Conservation (phyloP, 345 rosid genomes). For the Sonneratia caseolaris region DNA sequence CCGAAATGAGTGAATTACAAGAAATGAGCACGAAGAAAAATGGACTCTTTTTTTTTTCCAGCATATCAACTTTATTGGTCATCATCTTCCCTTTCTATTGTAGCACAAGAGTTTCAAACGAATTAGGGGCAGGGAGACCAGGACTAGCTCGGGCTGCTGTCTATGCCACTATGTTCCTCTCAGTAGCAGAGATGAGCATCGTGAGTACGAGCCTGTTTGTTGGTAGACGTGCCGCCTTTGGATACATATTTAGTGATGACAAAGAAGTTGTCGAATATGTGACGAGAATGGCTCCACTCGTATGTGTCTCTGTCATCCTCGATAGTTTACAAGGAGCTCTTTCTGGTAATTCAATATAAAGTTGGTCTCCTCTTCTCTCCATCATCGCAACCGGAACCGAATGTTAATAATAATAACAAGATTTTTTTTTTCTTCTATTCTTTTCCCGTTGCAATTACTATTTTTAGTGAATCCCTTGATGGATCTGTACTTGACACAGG, state of each 20-base stretch:
- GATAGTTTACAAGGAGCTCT: constrained; percentile 29
- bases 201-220: constrained; percentile 19
- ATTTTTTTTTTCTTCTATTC: constrained; percentile 20
- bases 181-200: constrained; percentile 19
- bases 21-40: not conserved
- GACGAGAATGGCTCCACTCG: constrained; percentile 22
- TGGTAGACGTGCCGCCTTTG: constrained; percentile 18
- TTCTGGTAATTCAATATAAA: not conserved
- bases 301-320: constrained; percentile 19
- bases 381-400: not conserved
- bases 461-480: not conserved
- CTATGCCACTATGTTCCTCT: constrained; percentile 14
- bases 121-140: constrained; percentile 41
- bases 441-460: not conserved
- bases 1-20: not conserved
- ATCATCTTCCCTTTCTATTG: not conserved
- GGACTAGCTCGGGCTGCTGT: constrained; percentile 29
- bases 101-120: constrained; percentile 46
- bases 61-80: not conserved
- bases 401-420: constrained; percentile 4
- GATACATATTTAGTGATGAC: constrained; percentile 26
- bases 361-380: not conserved
- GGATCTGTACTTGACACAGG: constrained; percentile 11
- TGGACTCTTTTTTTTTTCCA: not conserved
- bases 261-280: constrained; percentile 29